Evolutionary conservation across 129 eudicot species (phyloP), one percentile per base, ranked within the genome.

Genomic region (Lactuca saligna): DNA sequence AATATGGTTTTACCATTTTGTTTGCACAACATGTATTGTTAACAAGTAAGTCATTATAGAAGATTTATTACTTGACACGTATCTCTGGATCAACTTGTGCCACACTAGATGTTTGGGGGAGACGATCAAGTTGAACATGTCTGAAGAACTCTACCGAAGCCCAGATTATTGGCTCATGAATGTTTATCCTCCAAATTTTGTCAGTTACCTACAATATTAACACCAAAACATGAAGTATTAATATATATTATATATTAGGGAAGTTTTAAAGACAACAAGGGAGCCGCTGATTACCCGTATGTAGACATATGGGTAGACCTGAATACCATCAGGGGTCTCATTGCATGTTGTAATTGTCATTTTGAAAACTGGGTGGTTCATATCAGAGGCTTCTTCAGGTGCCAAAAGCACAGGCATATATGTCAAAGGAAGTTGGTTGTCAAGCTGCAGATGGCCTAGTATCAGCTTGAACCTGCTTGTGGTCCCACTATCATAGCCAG

Each of bases 61-160:
- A 31, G 60, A 34, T 11, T 20, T 72, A 89, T 86, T 84, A 92
- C 98, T 93, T 91, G 59, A 93, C 80, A 25, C 83, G 92, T 81
- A 93, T 89, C 75, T 93, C 98, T 61, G 98, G 98, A 77, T 93
- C 98, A 81, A 89, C 95, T 85, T 89, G 96, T 35, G 92, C 87
- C 32, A 85, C 83, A 71, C 66, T 79, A 13, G 96, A 83, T 68
- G 71, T 79, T 71, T 84, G 85, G 50, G 88, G 87, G 64, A 93
- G 54, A 50, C 88, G 87, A 71, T 85, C 96, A 78, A 93, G 86
- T 74, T 87, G 96, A 56, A 93, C 89, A 76, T 85, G 82, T 57
- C 81, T 79, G 77, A 74, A 88, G 73, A 89, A 83, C 71, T 93
- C 98, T 54, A 93, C 87, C 7, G 79, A 69, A 60, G 98, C 95